Base-by-base conservation (phyloP, 2,329 filamentous ascomycete species). In the Trichophyton simii region DNA sequence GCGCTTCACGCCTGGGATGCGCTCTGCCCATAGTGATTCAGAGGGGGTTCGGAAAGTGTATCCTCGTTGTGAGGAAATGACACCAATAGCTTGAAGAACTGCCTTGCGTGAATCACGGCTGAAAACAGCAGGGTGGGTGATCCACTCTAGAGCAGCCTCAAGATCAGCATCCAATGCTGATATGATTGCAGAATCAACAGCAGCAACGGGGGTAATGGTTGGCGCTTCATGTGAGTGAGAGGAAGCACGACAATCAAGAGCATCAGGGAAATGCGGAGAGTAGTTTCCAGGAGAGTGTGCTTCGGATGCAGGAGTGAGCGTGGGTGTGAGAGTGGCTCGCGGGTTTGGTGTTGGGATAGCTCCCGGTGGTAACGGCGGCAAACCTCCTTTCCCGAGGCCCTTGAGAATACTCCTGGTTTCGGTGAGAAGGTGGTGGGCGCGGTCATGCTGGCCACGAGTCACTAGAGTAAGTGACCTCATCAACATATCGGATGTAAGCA, bases 401-500 rank as follows among this genome's bases (percentile, higher is more conserved):
- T 96, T 96, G 60, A 99, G 80, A 63, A 99, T 99, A 60, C 89
- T 95, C 42, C 92, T 83, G 2, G 94, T 99, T 77, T 99, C 94
- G 65, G 87, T 89, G 42, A 99, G 81, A 2, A 99, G 83, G 61
- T 95, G 95, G 67, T 95, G 88, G 0, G 91, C 94, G 41, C 91
- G 87, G 69, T 99, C 94, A 71, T 96, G 89, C 75, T 97, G 92
- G 38, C 89, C 90, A 42, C 91, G 85, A 63, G 89, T 89, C 20
- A 97, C 91, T 20, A 99, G 82, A 0, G 91, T 96, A 63, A 99
- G 78, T 13, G 94, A 91, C 62, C 94, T 83, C 6, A 90, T 95
- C 65, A 99, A 82, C 94, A 99, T 99, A 72, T 99, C 94, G 1
- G 92, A 97, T 1, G 94, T 97, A 60, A 99, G 82, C 34, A 99